phyloP scores from a whole-genome alignment of 202 grass and related monocot genomes.

The Musa balbisiana region DNA sequence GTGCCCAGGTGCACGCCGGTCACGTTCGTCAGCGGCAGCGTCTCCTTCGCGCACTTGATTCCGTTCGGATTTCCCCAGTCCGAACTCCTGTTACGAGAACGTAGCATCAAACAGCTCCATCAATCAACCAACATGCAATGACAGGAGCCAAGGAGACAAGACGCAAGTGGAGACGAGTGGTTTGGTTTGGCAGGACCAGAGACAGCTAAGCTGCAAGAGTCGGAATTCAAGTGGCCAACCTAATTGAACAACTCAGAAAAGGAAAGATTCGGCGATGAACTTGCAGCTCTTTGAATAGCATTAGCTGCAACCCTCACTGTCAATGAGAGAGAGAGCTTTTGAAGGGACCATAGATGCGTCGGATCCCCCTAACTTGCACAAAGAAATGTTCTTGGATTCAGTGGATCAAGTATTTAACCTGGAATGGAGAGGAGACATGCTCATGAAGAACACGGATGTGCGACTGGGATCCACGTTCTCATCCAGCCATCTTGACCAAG shows the following conservation, averaged over 20 bases:
- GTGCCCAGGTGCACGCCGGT: constrained; percentile 60
- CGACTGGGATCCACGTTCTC: constrained; percentile 58
- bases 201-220: too few species aligned
- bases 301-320: too few species aligned
- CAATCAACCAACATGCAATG: constrained; percentile 10
- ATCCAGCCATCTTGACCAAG: constrained; percentile 87
- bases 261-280: too few species aligned
- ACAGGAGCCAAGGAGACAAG: not conserved
- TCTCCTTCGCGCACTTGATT: constrained; percentile 86
- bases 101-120: not conserved
- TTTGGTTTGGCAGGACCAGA: too few species aligned
- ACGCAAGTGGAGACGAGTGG: not conserved
- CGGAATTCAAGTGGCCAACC: too few species aligned
- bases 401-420: constrained; percentile 37
- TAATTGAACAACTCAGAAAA: too few species aligned
- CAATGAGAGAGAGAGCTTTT: too few species aligned
- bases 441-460: constrained; percentile 84
- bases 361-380: not conserved
- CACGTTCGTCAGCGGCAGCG: constrained; percentile 51
- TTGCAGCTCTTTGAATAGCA: too few species aligned
- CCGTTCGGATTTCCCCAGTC: constrained; percentile 67
- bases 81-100: constrained; percentile 36
- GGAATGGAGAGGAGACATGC: constrained; percentile 76
- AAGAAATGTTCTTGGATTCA: not conserved
- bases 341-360: too few species aligned